Conservation (phyloP, 805 yeast genomes). For the Wickerhamiella musiphila region DNA sequence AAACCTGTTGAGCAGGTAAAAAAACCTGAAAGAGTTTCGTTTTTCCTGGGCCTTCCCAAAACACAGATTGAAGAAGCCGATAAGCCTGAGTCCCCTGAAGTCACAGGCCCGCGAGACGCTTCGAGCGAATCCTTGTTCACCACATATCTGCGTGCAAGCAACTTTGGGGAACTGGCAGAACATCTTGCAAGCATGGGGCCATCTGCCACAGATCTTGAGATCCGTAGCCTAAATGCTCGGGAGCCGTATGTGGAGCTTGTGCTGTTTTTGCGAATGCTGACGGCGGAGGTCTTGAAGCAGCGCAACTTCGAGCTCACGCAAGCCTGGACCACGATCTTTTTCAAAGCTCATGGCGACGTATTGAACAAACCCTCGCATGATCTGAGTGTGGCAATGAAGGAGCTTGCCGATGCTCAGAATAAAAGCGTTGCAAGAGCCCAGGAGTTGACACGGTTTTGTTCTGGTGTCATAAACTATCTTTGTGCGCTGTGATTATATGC, state of each 20-base stretch:
- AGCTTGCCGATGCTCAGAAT: conserved; percentile 27
- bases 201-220: conserved; percentile 65
- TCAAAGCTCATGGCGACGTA: conserved; percentile 71
- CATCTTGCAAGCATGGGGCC: conserved; percentile 51
- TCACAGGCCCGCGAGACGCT: conserved; percentile 8
- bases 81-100: conserved; percentile 7
- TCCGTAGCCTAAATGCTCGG: conserved; percentile 45
- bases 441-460: conserved; percentile 55
- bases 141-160: conserved; percentile 6
- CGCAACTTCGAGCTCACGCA: conserved; percentile 60
- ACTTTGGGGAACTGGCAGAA: conserved; percentile 35
- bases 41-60: conserved; percentile 39
- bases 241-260: conserved; percentile 54
- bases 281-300: conserved; percentile 37
- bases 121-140: conserved; percentile 12
- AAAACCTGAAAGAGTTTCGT: conserved; percentile 64
- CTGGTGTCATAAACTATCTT: conserved; percentile 57
- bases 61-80: no score
- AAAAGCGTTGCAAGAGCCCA: conserved; percentile 36
- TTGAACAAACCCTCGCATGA: conserved; percentile 23
- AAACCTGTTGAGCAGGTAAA: conserved; percentile 82
- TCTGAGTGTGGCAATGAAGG: no score
- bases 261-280: conserved; percentile 49
- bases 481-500: conserved; percentile 6
- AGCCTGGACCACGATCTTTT: conserved; percentile 59